Conservation (phyloP, 2,329 filamentous ascomycete species). For the Curvularia lunata region DNA sequence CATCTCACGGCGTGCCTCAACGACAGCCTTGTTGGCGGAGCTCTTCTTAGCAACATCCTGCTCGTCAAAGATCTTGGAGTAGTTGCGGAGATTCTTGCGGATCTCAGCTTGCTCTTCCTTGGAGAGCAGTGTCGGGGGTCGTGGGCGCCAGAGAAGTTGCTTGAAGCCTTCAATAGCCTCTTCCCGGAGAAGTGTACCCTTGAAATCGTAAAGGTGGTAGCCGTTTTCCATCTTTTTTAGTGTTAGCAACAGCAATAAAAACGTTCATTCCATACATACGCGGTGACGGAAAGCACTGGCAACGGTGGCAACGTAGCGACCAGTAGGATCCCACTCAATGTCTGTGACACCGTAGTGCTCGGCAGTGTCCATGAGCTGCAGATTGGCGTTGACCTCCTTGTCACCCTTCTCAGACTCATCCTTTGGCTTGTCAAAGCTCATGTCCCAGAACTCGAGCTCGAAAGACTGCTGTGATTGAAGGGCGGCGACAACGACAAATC, state of each 20-base stretch:
- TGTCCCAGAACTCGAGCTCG: constrained; percentile 96
- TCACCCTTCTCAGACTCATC: constrained; percentile 92
- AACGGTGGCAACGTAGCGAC: constrained; percentile 91
- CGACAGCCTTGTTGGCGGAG: constrained; percentile 90
- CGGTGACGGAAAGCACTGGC: constrained; percentile 95
- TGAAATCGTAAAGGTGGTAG: constrained; percentile 98
- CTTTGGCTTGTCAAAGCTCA: constrained; percentile 78
- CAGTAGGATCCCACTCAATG: constrained; percentile 96
- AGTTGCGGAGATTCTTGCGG: constrained; percentile 97
- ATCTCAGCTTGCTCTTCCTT: constrained; percentile 98
- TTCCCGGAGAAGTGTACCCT: constrained; percentile 85
- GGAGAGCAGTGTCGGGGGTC: constrained; percentile 85
- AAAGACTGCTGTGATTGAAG: constrained; percentile 92
- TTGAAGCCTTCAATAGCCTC: constrained; percentile 97
- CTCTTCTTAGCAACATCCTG: constrained; percentile 93
- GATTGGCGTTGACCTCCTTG: constrained; percentile 92
- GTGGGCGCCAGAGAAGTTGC: constrained; percentile 93
- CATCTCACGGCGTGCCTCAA: constrained; percentile 81
- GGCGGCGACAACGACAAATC: constrained; percentile 93
- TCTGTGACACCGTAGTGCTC: constrained; percentile 99
- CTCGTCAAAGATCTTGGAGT: constrained; percentile 92
- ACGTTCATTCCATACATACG: constrained; percentile 65
- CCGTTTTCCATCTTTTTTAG: constrained; percentile 90
- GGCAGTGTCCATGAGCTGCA: constrained; percentile 90
- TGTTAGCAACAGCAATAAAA: constrained; percentile 20